Conservation (phyloP, 352 stramenopile genomes). For the Phytophthora sp. region DNA sequence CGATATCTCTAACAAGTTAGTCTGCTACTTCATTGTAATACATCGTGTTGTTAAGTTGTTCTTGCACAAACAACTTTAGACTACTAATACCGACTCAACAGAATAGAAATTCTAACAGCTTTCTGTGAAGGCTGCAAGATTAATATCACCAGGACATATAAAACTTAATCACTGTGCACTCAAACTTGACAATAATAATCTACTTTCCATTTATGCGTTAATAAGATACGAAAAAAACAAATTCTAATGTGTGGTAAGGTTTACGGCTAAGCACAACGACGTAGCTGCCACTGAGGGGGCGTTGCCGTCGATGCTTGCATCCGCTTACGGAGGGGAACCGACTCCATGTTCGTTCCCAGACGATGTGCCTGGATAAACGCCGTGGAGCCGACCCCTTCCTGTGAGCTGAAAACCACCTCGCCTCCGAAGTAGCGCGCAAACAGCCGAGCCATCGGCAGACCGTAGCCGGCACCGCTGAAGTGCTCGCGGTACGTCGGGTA, state of each 20-base stretch:
- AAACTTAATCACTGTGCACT: too few species aligned
- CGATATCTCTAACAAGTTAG: too few species aligned
- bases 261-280: background rate
- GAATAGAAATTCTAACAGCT: too few species aligned
- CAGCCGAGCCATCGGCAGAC: conserved; percentile 87
- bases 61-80: too few species aligned
- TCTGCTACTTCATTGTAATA: too few species aligned
- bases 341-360: conserved; percentile 68
- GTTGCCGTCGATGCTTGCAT: conserved; percentile 9
- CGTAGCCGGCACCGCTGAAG: conserved; percentile 95
- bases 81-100: too few species aligned
- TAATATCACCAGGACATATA: too few species aligned
- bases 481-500: conserved; percentile 82
- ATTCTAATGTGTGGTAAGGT: background rate
- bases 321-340: conserved; percentile 41
- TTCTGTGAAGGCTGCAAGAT: too few species aligned
- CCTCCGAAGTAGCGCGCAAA: conserved; percentile 99
- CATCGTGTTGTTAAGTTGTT: too few species aligned
- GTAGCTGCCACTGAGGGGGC: conserved; percentile 17
- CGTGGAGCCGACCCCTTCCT: conserved; percentile 98
- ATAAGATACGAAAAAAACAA: conserved; percentile 5
- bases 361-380: conserved; percentile 78
- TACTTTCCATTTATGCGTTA: conserved; percentile 17
- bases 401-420: conserved; percentile 97
- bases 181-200: conserved; percentile 4